Evolutionary conservation across 208 protist species (phyloP), one percentile per base, ranked within the genome.

Genomic region (Leishmania arabica): DNA sequence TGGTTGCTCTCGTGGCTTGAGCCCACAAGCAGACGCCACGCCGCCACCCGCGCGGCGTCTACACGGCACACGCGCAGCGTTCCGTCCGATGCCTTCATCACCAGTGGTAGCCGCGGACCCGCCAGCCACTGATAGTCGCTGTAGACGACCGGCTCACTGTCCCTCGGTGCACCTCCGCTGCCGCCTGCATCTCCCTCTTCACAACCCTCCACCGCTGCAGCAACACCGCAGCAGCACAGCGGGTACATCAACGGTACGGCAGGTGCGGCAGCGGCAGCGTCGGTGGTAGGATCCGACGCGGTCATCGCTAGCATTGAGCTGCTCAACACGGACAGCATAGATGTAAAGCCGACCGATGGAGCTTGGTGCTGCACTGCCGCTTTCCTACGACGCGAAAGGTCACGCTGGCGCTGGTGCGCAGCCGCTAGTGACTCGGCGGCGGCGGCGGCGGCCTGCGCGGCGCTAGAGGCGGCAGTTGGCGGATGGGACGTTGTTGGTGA

Each of bases 1-100:
- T 4, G 24, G 40, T 64, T 24, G 7, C 34, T 75, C 31, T 8
- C 70, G 8, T 24, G n/a, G 47, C 75, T 69, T 1, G 17, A 31
- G 11, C 42, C 69, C 76, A 72, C 31, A 40, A 84, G 69, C 37
- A 80, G 62, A 60, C 79, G 62, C 77, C 77, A 85, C 73, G 75
- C 77, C 77, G 82, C 77, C 62, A 82, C 2, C 17, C 49, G 60
- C 27, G 34, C 73, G 27, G 70, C 8, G 47, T 82, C 73, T 51
- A 85, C 45, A 45, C 65, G 34, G 60, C 82, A 85, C 27, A 49
- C 31, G n/a, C 64, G 73, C 51, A 85, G 42, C 7, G 40, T 47
- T 42, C 82, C 82, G 45, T 78, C 73, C 21, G 17, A 49, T 5
- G 65, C 64, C 42, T 31, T 51, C 13, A 82, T 60, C 0, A 75